phyloP scores from a whole-genome alignment of 345 rosid genomes.

The Lumnitzera racemosa region DNA sequence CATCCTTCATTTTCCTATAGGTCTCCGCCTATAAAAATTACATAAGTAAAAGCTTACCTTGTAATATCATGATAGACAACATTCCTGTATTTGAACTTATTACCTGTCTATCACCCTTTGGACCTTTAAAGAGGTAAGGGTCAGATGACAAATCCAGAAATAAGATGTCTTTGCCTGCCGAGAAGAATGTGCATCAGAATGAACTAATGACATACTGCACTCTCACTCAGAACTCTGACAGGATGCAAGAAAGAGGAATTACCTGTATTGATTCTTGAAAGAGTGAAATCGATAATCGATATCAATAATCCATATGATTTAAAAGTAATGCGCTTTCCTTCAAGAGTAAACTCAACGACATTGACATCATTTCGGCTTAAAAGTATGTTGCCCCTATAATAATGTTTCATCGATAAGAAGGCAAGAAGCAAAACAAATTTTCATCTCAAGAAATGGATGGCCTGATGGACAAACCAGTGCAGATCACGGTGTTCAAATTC shows the following conservation, averaged over 20 bases:
- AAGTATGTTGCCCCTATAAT: conserved; percentile 83
- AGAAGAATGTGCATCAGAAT: not conserved
- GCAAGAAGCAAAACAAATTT: conserved; percentile 2
- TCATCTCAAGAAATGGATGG: conserved; percentile 4
- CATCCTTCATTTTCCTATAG: conserved; percentile 75
- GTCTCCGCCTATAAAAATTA: conserved; percentile 70
- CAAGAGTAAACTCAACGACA: conserved; percentile 40
- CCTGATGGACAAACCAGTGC: conserved; percentile 54
- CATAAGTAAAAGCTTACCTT: not conserved
- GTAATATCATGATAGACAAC: not conserved
- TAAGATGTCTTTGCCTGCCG: conserved; percentile 72
- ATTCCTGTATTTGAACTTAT: conserved; percentile 8
- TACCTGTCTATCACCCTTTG: conserved; percentile 90
- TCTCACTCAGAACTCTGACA: too few relatives aligned
- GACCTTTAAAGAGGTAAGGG: conserved; percentile 82
- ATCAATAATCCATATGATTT: conserved; percentile 53
- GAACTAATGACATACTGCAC: too few relatives aligned
- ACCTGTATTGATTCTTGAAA: conserved; percentile 91
- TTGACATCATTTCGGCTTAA: conserved; percentile 54
- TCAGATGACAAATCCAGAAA: conserved; percentile 81
- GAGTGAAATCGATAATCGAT: conserved; percentile 88
- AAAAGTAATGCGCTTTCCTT: conserved; percentile 45
- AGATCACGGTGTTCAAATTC: conserved; percentile 93
- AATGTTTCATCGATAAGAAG: conserved; percentile 3
- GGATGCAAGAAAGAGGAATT: not conserved